Evolutionary conservation across 73 alveolate genomes (phyloP), one percentile per base, ranked within the genome.

Genomic region (Paramecium sonneborni): DNA sequence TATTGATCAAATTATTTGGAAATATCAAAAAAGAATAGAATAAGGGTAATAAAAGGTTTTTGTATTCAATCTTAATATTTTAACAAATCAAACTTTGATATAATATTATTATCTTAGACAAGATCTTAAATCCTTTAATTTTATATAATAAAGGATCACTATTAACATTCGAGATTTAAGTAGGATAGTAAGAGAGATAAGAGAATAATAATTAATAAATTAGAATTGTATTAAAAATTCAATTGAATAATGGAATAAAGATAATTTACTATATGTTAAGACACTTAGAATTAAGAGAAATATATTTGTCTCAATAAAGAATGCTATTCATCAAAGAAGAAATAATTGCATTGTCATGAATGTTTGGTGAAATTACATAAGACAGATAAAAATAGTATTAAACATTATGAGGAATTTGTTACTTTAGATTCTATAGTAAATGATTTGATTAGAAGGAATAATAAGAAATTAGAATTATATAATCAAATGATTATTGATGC

Each of bases 311-410:
- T 62, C 21, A 62, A 62, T 32, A 62, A 62, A 10, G 84, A 62
- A 32, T 62, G 84, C 24, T 62, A 62, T 26, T 23, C 84, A 12
- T 30, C 39, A 9, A 26, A 32, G 39, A 62, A 62, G 84, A 52
- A 52, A 30, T 14, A 52, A 0, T n/a, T 62, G 23, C 84, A 62
- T 62, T 62, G 84, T 24, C 84, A 62, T 62, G 84, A 62, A 46
- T 62, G 84, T 32, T 62, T 62, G 18, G 84, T 62, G 46, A 62
- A 62, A 32, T 30, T 32, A 62, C 84, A 62, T 32, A 62, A 62
- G 84, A 62, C 84, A 26, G 84, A 62, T 26, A 62, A 62, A 14
- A 62, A 62, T 62, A 62, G 84, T 12, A 62, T 62, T 24, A 62
- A 32, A 26, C 84, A 62, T 62, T 62, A 30, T 62, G 84, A 62